These are phyloP conservation scores for Miscanthus lutarioriparius DNA, from an alignment of 176 grass and related monocot species.

Conservation along the genomic window DNA sequence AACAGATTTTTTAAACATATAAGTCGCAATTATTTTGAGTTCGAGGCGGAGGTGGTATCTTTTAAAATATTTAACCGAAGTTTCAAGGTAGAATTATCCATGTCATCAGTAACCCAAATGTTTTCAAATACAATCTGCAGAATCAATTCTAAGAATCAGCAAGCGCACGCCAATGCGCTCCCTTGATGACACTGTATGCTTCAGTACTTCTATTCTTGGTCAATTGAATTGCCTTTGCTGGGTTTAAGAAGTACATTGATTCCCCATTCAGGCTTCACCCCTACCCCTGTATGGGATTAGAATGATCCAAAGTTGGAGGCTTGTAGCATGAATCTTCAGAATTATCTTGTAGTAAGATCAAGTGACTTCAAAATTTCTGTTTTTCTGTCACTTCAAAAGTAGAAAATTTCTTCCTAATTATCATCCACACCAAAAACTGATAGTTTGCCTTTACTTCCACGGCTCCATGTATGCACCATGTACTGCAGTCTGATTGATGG, in stretches of 20 bases:
- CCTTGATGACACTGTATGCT: background rate
- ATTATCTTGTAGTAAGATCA: background rate
- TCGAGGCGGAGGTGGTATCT: too few relatives aligned
- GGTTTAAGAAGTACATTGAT: too few relatives aligned
- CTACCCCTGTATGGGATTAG: background rate
- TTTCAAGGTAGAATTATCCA: too few relatives aligned
- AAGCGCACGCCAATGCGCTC: background rate
- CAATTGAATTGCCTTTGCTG: background rate
- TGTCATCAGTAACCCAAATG: background rate
- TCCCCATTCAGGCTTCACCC: too few relatives aligned
- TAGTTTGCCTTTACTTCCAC: background rate
- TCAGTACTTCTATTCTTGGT: background rate
- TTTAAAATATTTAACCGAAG: too few relatives aligned
- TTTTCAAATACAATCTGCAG: constrained; percentile 8
- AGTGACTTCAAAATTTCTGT: background rate
- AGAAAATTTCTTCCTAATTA: background rate
- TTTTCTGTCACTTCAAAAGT: background rate
- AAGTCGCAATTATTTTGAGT: too few relatives aligned
- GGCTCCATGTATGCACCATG: background rate
- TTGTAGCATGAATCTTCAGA: background rate
- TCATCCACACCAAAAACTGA: background rate
- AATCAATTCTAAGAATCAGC: background rate
- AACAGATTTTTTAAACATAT: too few relatives aligned
- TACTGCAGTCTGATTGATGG: background rate
- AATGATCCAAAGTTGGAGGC: background rate